Base-by-base conservation (phyloP, 2,329 filamentous ascomycete species). In the Sarocladium oryzae region DNA sequence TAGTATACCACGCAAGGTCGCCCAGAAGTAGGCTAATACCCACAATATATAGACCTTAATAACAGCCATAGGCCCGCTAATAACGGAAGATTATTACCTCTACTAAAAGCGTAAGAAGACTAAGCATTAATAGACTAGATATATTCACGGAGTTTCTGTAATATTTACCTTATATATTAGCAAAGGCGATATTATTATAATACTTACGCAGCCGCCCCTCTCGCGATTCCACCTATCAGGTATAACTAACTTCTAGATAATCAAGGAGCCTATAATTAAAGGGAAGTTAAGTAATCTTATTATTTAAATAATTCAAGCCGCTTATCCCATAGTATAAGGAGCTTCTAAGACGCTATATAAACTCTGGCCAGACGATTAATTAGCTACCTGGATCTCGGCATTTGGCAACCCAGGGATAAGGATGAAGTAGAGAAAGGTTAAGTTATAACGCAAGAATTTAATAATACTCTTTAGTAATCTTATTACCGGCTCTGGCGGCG, bases 61-160 rank as follows among this genome's bases (percentile, higher is more conserved):
- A 3, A 59, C 52, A 1, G 51, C 55, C 0, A 55, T 60, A 24
- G 57, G 58, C 15, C 54, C 53, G 6, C 37, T 58, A 4, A 46
- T 56, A 13, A 13, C 28, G 2, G 15, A 55, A 16, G 24, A 10
- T 4, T 28, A 49, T n/a, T 35, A 52, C 11, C 33, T 23, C 3
- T 41, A 28, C 2, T 55, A 35, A 4, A 23, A 13, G 2, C 10
- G 41, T 4, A 37, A 11, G 7, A 30, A 15, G n/a, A 52, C 51
- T 3, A 0, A 18, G 0, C 33, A 49, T 4, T 6, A 16, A n/a
- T 49, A 51, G 50, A 46, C 36, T 13, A 38, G 37, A 21, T 58
- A 54, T n/a, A 56, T 60, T 8, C 51, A 55, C 32, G 58, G 58
- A 1, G 58, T 57, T 1, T 60, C 58, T 3, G 53, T 50, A 1